Base-by-base conservation (phyloP, 305 asterid genomes). In the Fraxinus platypoda region DNA sequence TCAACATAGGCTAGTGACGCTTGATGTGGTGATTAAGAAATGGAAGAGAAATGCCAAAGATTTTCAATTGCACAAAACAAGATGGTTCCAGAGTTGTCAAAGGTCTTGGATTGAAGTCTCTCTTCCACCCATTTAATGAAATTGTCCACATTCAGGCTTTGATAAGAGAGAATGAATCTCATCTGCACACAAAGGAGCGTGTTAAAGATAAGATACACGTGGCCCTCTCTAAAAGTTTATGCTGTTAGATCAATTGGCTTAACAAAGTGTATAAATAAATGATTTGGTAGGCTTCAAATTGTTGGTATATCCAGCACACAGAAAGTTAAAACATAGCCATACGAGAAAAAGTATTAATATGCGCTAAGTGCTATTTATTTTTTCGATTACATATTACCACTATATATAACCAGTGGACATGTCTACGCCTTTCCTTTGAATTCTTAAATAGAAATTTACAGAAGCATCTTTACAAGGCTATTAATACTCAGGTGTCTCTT, bases 1-100 rank as follows among this genome's bases (percentile, higher is more conserved):
- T 25, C 74, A 66, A 28, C 74, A 66, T 26, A 66, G 34, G 19
- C 35, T 28, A 25, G 8, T 66, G 74, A 8, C 8, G 74, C 37
- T 66, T 66, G 74, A 26, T 66, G 74, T 26, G 74, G 74, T 26
- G 74, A 66, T 66, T 66, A 66, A 66, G 74, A 66, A 66, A 66
- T 25, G 74, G 34, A 66, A 23, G 74, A 66, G 74, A 66, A 66
- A 66, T 66, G 34, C 35, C 74, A 11, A 66, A 66, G 74, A 25
- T 66, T 28, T 28, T 25, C 37, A 2, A 28, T 66, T 66, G 35
- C 33, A 66, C 33, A 66, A 13, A 66, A 66, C 33, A 66, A 66
- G 74, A 66, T 25, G 74, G 74, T 28, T 6, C 35, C 19, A 12
- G 74, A 66, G 37, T 66, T 57, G 68, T 21, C 68, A 57, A 57